Base-by-base conservation (phyloP, 441 rosid species). In the Erodium moschatum region DNA sequence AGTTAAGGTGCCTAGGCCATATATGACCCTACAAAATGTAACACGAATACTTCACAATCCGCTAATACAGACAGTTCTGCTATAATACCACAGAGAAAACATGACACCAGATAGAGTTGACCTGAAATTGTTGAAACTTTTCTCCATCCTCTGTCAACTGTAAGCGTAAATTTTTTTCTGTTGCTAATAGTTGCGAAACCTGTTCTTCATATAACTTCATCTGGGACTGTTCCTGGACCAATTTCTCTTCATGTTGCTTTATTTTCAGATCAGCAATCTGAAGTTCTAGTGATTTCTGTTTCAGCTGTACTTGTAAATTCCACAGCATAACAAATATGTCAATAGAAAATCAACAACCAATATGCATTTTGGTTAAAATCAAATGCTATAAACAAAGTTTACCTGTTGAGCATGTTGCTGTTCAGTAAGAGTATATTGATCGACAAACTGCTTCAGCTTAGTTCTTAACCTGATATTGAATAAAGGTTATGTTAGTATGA, bases 81-180 rank as follows among this genome's bases (percentile, higher is more conserved):
- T 1, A 19, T 65, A 31, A 65, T 62, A 50, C 24, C 5, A 21
- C 27, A 56, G 65, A 1, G 27, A 18, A 27, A 20, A 15, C 56
- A 31, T n/a, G 52, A 20, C 52, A 33, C 48, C 13, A 19, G 62
- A 71, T 67, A 75, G 74, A 73, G 62, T 64, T 64, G 48, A 92
- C 98, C 96, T 92, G 97, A 75, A 92, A 90, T 72, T 90, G 94
- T 77, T 86, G 97, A 79, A 92, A 92, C 66, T 92, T 92, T 72
- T 90, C 97, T 74, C 97, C 98, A 70, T 89, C 98, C 35, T 90
- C 84, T 31, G 94, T 87, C 78, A 89, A 81, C 80, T 90, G 96
- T 79, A 76, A 61, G 67, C 94, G 89, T 81, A 92, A 81, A 70
- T 81, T 84, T 78, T 92, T 89, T 85, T 90, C 98, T 0, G 96